These are phyloP conservation scores for Tetrahymena malaccensis DNA, from an alignment of 73 alveolate genomes.

Conservation along the genomic window DNA sequence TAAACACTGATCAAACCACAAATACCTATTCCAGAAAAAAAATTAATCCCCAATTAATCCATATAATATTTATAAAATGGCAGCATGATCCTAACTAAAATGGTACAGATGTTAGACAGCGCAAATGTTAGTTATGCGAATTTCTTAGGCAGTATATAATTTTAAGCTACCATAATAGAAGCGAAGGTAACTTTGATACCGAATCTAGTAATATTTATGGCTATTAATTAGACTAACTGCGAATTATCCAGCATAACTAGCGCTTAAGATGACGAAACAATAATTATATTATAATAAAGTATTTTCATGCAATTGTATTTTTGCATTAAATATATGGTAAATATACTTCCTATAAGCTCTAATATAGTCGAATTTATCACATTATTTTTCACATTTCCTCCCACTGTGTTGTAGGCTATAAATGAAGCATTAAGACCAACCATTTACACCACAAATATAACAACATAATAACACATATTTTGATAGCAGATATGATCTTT, in stretches of 20 bases:
- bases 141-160: not conserved
- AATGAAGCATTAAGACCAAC: not conserved
- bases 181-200: not conserved
- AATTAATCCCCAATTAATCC: not conserved
- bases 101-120: not conserved
- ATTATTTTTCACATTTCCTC: not conserved
- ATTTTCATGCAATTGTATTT: not conserved
- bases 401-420: not conserved
- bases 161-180: not conserved
- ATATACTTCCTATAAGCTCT: not conserved
- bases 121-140: not conserved
- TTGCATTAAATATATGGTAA: not conserved
- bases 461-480: not conserved
- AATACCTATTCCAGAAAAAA: not conserved
- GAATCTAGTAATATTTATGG: not conserved
- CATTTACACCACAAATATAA: not conserved
- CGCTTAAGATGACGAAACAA: not conserved
- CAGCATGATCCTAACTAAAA: not conserved
- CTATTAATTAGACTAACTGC: not conserved
- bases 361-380: not conserved
- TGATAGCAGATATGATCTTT: not conserved
- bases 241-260: not conserved
- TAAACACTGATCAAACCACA: not conserved
- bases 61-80: not conserved
- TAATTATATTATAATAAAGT: not conserved